These are phyloP conservation scores for Cardamine occulta DNA, from an alignment of 345 rosid species.

Conservation along the genomic window DNA sequence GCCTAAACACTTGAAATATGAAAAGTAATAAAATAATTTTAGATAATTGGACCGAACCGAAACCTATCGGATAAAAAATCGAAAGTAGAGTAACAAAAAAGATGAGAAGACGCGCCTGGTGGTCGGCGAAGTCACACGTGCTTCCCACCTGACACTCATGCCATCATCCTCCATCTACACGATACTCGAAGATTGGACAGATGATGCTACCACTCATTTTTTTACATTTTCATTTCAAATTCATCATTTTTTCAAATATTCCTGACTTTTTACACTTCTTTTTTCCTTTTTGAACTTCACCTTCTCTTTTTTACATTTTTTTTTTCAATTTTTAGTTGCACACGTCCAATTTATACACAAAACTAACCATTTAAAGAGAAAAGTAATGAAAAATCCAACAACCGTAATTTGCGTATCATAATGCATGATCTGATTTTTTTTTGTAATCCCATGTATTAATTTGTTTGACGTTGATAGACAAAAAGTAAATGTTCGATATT, in stretches of 20 bases:
- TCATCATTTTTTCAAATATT: background rate
- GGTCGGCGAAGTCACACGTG: conserved; percentile 57
- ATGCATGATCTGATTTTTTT: background rate
- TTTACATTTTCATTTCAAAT: background rate
- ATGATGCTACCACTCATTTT: conserved; percentile 32
- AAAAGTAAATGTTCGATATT: conserved; percentile 18
- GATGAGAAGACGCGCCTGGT: conserved; percentile 17
- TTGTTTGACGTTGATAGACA: conserved; percentile 33
- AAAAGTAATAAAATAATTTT: background rate
- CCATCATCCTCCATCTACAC: conserved; percentile 51
- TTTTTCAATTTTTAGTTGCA: background rate
- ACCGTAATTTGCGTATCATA: background rate
- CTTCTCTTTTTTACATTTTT: background rate
- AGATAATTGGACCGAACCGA: background rate
- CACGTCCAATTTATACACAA: conserved; percentile 1
- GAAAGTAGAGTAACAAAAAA: background rate
- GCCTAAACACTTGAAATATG: background rate
- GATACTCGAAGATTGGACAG: conserved; percentile 41
- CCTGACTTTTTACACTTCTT: background rate
- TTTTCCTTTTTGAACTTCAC: background rate
- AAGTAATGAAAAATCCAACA: background rate
- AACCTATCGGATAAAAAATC: background rate
- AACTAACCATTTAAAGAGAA: background rate
- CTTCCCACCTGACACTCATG: conserved; percentile 43
- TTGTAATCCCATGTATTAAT: background rate